Base-by-base conservation (phyloP, 2,329 filamentous ascomycete genomes). In the Diplodia mutila region DNA sequence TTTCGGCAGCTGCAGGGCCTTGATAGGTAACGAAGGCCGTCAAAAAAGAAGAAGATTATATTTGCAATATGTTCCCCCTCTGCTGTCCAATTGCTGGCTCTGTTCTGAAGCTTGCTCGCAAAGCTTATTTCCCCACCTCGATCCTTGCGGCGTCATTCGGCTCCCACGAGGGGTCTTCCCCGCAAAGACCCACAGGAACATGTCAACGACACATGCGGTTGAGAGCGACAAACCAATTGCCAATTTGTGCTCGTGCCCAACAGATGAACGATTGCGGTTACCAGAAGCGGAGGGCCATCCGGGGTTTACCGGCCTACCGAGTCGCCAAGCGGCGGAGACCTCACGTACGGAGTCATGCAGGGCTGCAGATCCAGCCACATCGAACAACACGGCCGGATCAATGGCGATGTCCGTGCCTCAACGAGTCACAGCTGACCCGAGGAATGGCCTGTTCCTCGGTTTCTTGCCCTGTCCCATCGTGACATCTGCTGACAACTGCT, bases 401-500 rank as follows among this genome's bases (percentile, higher is more conserved):
- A 59, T 42, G 57, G 18, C 42, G n/a, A 23, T 27, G 29, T 25
- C 11, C 55, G 37, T 16, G n/a, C 48, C 42, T 27, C 39, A 49
- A 61, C 32, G 57, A 42, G 42, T 49, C 29, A 25, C 42, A 51
- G 46, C 27, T 51, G 34, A 63, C 29, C 42, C 29, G 59, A 34
- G 27, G n/a, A 37, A 48, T 51, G 59, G 59, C 59, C 59, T 63
- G 59, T 63, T 63, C 14, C 29, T 59, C 12, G 23, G 12, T 46
- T 21, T 27, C 23, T 51, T 25, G 46, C 49, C 42, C 46, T 11
- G 32, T 34, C 21, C 11, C 27, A 37, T 51, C 59, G 29, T 63
- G 59, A 63, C 42, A 63, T 63, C 59, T 63, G 59, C 42, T 61
- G 57, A 61, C 21, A n/a, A 25, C 29, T 61, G 57, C 42, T 63